These are phyloP conservation scores for Pestalotiopsis fici DNA, from an alignment of 2,329 filamentous ascomycete genomes.

Conservation along the genomic window DNA sequence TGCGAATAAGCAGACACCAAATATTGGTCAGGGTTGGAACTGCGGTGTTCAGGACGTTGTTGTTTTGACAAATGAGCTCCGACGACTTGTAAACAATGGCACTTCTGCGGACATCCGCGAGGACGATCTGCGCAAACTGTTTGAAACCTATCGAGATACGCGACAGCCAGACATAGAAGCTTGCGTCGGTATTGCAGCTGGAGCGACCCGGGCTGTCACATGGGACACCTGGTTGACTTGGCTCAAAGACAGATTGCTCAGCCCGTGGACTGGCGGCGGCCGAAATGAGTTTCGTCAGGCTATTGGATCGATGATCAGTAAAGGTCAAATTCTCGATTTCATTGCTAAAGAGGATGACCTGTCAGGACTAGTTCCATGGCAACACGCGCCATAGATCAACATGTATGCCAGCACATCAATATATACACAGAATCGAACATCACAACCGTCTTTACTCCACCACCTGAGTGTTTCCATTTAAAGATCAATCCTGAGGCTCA, in stretches of 20 bases:
- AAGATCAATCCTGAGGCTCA: constrained; percentile 20
- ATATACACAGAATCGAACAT: not conserved
- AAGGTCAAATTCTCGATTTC: not conserved
- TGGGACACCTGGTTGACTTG: not conserved
- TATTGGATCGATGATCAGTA: not conserved
- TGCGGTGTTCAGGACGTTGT: not conserved
- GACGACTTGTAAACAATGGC: not conserved
- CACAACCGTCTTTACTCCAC: not conserved
- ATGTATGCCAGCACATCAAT: not conserved
- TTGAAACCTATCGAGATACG: not conserved
- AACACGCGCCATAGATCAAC: not conserved
- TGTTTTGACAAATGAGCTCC: not conserved
- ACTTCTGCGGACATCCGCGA: not conserved
- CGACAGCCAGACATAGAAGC: not conserved
- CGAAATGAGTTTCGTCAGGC: not conserved
- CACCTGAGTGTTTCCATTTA: not conserved
- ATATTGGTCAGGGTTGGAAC: not conserved
- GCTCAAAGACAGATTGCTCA: not conserved
- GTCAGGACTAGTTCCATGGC: not conserved
- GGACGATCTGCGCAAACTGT: not conserved
- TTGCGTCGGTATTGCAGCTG: not conserved
- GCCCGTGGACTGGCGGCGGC: not conserved
- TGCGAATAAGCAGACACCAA: not conserved
- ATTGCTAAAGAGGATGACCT: not conserved
- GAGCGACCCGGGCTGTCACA: not conserved